phyloP scores from a whole-genome alignment of 2,329 filamentous ascomycete species.

The Calonectria pauciramosa region DNA sequence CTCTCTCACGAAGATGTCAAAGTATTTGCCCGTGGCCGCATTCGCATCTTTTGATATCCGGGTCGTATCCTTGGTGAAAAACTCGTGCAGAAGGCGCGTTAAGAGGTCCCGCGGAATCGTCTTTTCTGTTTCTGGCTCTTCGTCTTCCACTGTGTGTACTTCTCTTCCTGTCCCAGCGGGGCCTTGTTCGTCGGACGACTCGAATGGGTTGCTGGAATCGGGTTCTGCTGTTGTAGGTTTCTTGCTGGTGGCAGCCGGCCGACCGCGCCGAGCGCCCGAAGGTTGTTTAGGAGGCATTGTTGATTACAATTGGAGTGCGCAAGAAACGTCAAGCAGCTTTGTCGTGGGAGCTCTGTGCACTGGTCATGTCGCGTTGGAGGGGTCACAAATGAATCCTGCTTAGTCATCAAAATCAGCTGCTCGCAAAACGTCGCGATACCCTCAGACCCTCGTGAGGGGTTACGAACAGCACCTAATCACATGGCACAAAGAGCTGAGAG shows the following conservation, averaged over 20 bases:
- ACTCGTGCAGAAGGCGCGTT: slow-evolving; percentile 81
- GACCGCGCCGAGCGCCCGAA: slow-evolving; percentile 51
- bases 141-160: slow-evolving; percentile 43
- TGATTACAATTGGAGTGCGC: neutral
- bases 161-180: slow-evolving; percentile 37
- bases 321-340: neutral
- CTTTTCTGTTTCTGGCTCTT: slow-evolving; percentile 55
- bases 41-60: slow-evolving; percentile 84
- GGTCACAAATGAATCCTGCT: neutral
- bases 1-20: slow-evolving; percentile 92
- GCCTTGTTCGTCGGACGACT: slow-evolving; percentile 49
- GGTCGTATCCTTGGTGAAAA: slow-evolving; percentile 80
- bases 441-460: neutral
- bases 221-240: slow-evolving; percentile 41
- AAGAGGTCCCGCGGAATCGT: slow-evolving; percentile 81
- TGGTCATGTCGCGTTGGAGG: slow-evolving; percentile 7
- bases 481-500: no score
- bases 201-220: slow-evolving; percentile 53
- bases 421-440: neutral
- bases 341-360: neutral
- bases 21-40: slow-evolving; percentile 82
- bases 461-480: neutral
- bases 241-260: slow-evolving; percentile 47
- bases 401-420: slow-evolving; percentile 15
- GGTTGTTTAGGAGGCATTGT: slow-evolving; percentile 59